Evolutionary conservation across 106 monocot species (phyloP).

Genomic region (Platanthera guangdongensis): DNA sequence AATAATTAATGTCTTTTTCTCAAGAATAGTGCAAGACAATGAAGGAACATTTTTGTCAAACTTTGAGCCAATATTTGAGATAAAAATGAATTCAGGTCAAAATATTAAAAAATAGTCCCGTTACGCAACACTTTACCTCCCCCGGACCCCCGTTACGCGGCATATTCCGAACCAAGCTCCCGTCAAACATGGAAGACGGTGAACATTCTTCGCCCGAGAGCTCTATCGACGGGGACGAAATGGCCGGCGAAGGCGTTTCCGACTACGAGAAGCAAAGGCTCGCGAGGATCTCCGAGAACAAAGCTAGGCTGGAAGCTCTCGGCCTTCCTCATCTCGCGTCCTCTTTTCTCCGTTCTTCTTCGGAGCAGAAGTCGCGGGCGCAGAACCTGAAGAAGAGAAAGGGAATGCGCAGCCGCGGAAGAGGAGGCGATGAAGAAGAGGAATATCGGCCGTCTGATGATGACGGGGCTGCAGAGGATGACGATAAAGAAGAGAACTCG

Average conservation of each 20-base stretch:
- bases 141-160: too few relatives aligned
- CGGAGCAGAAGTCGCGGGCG: not conserved
- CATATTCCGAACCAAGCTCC: not conserved
- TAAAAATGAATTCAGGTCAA: too few relatives aligned
- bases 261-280: slow-evolving; percentile 17
- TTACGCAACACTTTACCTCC: too few relatives aligned
- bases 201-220: not conserved
- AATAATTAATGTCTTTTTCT: too few relatives aligned
- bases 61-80: too few relatives aligned
- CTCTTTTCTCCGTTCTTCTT: slow-evolving; percentile 4
- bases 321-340: slow-evolving; percentile 9
- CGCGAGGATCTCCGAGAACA: slow-evolving; percentile 15
- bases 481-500: not conserved
- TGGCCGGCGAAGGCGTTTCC: not conserved
- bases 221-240: not conserved
- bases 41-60: too few relatives aligned
- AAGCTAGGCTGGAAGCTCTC: slow-evolving; percentile 14
- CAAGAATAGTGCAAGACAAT: too few relatives aligned
- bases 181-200: not conserved
- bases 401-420: slow-evolving; percentile 2
- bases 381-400: not conserved
- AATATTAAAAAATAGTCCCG: too few relatives aligned
- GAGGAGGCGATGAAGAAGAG: slow-evolving; percentile 7
- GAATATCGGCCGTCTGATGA: slow-evolving; percentile 14
- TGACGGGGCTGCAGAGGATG: not conserved